Conservation (phyloP, 2,329 filamentous ascomycete genomes). For the Plectosphaerella plurivora region DNA sequence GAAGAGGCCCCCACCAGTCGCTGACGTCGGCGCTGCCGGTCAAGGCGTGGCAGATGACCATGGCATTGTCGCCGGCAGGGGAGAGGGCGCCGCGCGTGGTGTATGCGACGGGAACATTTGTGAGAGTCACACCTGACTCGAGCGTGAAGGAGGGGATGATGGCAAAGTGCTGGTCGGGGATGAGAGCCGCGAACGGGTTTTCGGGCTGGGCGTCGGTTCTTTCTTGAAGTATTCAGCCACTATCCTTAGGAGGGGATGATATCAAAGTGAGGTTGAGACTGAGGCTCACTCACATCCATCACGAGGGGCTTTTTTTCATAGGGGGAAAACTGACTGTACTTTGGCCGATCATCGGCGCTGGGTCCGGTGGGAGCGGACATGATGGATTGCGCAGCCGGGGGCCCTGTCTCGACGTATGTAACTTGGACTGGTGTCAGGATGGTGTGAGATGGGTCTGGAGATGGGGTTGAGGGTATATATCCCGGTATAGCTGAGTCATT, state of each 20-base stretch:
- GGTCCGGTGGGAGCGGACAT: not conserved
- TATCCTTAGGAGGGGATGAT: slow-evolving; percentile 14
- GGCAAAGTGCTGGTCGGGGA: slow-evolving; percentile 83
- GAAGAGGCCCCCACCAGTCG: slow-evolving; percentile 84
- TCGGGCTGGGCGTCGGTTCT: slow-evolving; percentile 69
- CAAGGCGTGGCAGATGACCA: slow-evolving; percentile 78
- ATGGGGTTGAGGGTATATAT: not conserved
- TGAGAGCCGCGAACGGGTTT: slow-evolving; percentile 84
- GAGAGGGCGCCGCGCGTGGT: slow-evolving; percentile 61
- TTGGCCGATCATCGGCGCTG: slow-evolving; percentile 15
- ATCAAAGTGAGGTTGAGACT: not conserved
- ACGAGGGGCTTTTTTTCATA: not conserved
- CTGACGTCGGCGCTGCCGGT: slow-evolving; percentile 80
- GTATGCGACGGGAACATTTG: slow-evolving; percentile 70
- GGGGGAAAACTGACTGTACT: slow-evolving; percentile 24
- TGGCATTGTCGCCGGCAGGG: slow-evolving; percentile 57
- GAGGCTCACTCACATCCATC: no score
- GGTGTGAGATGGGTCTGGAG: not conserved
- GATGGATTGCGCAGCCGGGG: not conserved
- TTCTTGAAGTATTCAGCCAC: slow-evolving; percentile 64
- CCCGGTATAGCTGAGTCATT: slow-evolving; percentile 2
- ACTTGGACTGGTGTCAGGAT: not conserved
- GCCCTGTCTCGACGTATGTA: not conserved
- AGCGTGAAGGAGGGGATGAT: slow-evolving; percentile 86
- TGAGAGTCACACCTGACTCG: slow-evolving; percentile 81